These are phyloP conservation scores for Salix exigua DNA, from an alignment of 345 rosid species.

Conservation along the genomic window DNA sequence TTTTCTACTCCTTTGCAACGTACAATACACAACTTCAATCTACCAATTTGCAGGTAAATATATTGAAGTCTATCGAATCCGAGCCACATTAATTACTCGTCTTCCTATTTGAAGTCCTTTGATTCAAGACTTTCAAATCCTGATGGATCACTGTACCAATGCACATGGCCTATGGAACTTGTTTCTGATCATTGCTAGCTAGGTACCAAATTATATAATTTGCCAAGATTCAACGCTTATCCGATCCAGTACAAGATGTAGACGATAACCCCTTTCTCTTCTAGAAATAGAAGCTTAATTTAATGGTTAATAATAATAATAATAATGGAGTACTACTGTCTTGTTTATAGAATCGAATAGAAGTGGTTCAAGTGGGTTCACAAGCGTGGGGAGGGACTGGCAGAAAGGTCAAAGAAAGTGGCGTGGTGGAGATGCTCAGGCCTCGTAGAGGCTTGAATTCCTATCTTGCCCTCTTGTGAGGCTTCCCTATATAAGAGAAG, in stretches of 20 bases:
- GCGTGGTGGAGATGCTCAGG: conserved; percentile 29
- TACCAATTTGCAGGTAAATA: neutral
- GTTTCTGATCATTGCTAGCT: neutral
- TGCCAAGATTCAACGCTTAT: neutral
- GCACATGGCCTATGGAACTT: neutral
- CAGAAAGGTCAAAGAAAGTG: conserved; percentile 40
- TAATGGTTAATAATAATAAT: neutral
- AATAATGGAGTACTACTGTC: neutral
- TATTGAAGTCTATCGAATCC: no score
- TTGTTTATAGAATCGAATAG: neutral
- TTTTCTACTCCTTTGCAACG: neutral
- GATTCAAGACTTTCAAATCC: neutral
- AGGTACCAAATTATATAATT: neutral
- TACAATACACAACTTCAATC: neutral
- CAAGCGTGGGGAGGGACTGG: conserved; percentile 18
- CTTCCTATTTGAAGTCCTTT: no score
- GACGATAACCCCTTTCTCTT: neutral
- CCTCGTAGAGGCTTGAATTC: neutral
- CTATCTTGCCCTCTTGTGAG: neutral
- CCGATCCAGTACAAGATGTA: neutral
- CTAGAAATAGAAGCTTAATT: neutral
- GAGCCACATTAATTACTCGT: no score
- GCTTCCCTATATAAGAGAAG: conserved; percentile 11
- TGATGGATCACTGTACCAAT: no score
- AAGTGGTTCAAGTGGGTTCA: conserved; percentile 17